Conservation (phyloP, 306 rosid species). For the Canavalia gladiata region DNA sequence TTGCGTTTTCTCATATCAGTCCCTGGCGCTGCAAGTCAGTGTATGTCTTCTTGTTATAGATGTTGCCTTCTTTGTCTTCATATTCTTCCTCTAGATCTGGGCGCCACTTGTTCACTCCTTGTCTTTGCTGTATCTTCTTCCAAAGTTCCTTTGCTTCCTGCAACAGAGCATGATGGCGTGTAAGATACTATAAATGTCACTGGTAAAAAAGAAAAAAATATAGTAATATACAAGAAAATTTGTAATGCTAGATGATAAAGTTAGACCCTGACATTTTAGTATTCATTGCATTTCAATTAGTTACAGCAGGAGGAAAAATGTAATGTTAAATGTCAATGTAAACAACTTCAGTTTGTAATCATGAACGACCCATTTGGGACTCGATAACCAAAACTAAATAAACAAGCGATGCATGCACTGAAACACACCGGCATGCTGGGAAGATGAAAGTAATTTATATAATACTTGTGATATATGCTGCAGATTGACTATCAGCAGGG, state of each 20-base stretch:
- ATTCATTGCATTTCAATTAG: neutral
- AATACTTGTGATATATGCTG: slow-evolving; percentile 1
- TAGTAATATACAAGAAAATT: neutral
- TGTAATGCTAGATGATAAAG: neutral
- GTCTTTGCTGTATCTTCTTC: slow-evolving; percentile 91
- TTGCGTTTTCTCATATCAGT: slow-evolving; percentile 61
- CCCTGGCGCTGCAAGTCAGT: slow-evolving; percentile 99
- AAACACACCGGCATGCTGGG: neutral
- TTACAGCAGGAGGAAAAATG: slow-evolving; percentile 8
- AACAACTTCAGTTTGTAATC: slow-evolving; percentile 10
- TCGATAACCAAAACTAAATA: neutral
- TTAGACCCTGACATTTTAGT: slow-evolving; percentile 5
- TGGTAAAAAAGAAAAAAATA: neutral
- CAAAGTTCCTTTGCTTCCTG: slow-evolving; percentile 98
- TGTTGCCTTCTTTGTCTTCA: slow-evolving; percentile 98
- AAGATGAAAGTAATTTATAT: slow-evolving; percentile 9
- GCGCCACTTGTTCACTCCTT: slow-evolving; percentile 97
- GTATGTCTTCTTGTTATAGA: slow-evolving; percentile 95
- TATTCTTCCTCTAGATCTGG: slow-evolving; percentile 98
- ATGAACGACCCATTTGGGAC: neutral
- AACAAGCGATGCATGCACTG: neutral
- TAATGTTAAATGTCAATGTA: neutral
- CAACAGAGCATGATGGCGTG: slow-evolving; percentile 36
- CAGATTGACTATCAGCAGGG: neutral
- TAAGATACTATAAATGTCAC: slow-evolving; percentile 27